A percentile compares a stretch with the other conserved stretches of the same genome.
Evolutionary conservation across 352 stramenopile species (phyloP).

Genomic region (Globisporangium rhizosaccharum): DNA sequence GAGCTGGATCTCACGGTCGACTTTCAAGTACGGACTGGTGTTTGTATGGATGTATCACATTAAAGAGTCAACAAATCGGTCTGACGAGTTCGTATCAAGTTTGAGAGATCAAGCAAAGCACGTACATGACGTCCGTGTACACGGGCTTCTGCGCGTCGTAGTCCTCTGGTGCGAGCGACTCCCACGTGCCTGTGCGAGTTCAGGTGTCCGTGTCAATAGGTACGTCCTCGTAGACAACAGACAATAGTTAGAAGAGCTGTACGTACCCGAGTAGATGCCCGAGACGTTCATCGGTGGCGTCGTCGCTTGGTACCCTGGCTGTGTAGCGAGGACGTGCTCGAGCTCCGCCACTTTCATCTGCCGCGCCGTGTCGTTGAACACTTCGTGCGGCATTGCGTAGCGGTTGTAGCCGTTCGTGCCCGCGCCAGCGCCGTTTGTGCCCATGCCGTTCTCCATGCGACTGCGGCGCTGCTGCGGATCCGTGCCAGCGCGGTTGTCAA

Average conservation of each 20-base stretch:
- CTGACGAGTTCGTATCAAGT: constrained; percentile 1
- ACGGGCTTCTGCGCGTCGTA: constrained; percentile 53
- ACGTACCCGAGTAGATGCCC: constrained; percentile 68
- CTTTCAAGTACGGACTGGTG: constrained; percentile 71
- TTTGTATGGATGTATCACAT: neutral
- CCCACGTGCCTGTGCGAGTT: constrained; percentile 36
- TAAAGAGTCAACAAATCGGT: constrained; percentile 3
- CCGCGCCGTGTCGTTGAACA: constrained; percentile 63
- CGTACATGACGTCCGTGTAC: constrained; percentile 66
- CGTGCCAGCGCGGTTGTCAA: constrained; percentile 66
- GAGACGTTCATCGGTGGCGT: constrained; percentile 57
- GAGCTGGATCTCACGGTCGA: constrained; percentile 68
- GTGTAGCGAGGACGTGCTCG: constrained; percentile 36
- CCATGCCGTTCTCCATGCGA: constrained; percentile 15
- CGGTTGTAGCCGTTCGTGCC: constrained; percentile 21
- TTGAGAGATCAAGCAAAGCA: neutral
- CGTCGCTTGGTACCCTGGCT: constrained; percentile 38
- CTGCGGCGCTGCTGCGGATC: constrained; percentile 18
- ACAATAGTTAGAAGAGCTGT: too few species aligned
- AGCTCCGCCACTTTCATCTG: constrained; percentile 43
- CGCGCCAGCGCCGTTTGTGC: constrained; percentile 9
- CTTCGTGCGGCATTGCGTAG: constrained; percentile 34
- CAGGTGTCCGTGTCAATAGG: neutral
- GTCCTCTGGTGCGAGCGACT: constrained; percentile 46
- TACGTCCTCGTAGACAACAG: too few species aligned